phyloP scores from a whole-genome alignment of 371 early-diverging fungal genomes.

The Mucor racemosus region DNA sequence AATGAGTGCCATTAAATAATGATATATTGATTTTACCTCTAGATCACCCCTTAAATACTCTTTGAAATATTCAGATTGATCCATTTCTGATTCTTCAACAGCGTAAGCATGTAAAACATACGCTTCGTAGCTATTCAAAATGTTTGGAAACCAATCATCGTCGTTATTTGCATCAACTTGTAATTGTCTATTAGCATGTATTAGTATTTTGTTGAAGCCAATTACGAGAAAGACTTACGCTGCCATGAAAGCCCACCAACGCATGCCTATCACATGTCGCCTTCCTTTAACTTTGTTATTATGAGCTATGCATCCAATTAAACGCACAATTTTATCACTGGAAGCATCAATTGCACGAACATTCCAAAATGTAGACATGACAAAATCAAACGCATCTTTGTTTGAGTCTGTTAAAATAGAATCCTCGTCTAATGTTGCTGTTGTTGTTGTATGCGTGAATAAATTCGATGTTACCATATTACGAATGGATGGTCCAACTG shows the following conservation, averaged over 20 bases:
- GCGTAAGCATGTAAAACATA: constrained; percentile 20
- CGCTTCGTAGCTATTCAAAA: constrained; percentile 18
- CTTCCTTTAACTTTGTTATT: constrained; percentile 21
- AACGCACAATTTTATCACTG: constrained; percentile 29
- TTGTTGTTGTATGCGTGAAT: constrained; percentile 5
- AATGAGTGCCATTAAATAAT: neutral
- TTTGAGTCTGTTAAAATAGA: constrained; percentile 19
- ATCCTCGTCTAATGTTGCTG: constrained; percentile 21
- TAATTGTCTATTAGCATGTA: neutral
- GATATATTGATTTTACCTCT: constrained; percentile 20
- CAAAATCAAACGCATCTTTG: constrained; percentile 37
- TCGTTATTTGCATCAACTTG: neutral
- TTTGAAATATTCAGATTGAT: constrained; percentile 15
- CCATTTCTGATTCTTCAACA: constrained; percentile 8
- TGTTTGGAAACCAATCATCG: constrained; percentile 20
- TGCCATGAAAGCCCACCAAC: constrained; percentile 48
- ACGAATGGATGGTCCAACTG: constrained; percentile 33
- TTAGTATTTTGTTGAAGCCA: neutral
- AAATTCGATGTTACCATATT: constrained; percentile 20
- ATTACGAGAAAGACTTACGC: constrained; percentile 22
- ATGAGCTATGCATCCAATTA: constrained; percentile 33
- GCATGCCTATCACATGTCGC: constrained; percentile 37
- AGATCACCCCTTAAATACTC: constrained; percentile 35
- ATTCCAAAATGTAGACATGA: constrained; percentile 36
- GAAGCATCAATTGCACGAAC: constrained; percentile 17